Percentiles rank a stretch among this genome's conserved stretches.
phyloP scores from a whole-genome alignment of 371 early-diverging fungal genomes.

The Coemansia sp. region DNA sequence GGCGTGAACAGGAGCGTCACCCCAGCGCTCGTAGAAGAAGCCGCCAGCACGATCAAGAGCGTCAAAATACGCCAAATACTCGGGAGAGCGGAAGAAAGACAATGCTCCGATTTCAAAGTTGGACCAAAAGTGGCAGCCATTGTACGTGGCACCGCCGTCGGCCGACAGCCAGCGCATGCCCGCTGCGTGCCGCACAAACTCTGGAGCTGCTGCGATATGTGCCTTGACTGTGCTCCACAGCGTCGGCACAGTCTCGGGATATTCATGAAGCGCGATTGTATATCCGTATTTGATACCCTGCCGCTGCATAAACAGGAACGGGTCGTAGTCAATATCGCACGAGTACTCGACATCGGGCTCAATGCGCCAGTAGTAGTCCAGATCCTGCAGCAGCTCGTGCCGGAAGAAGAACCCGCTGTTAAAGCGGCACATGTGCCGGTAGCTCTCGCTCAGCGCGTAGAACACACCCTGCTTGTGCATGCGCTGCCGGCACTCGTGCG shows the following conservation, averaged over 20 bases:
- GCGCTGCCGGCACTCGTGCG: slow-evolving; percentile 40
- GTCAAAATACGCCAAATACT: slow-evolving; percentile 76
- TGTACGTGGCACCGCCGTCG: slow-evolving; percentile 59
- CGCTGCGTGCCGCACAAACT: slow-evolving; percentile 31
- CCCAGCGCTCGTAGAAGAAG: slow-evolving; percentile 96
- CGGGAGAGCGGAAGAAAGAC: slow-evolving; percentile 51
- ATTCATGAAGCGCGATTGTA: slow-evolving; percentile 74
- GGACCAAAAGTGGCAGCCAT: slow-evolving; percentile 93
- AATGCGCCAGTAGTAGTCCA: slow-evolving; percentile 87
- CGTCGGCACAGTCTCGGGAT: slow-evolving; percentile 68
- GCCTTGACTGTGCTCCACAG: slow-evolving; percentile 64
- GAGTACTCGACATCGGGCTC: slow-evolving; percentile 81
- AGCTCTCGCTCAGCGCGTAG: slow-evolving; percentile 60
- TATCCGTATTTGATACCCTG: slow-evolving; percentile 62
- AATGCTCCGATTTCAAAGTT: slow-evolving; percentile 94
- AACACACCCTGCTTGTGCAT: slow-evolving; percentile 37
- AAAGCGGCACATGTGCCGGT: slow-evolving; percentile 65
- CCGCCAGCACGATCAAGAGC: slow-evolving; percentile 82
- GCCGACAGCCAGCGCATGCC: slow-evolving; percentile 55
- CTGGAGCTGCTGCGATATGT: slow-evolving; percentile 52
- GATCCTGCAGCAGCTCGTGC: slow-evolving; percentile 65
- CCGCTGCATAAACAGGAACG: slow-evolving; percentile 62
- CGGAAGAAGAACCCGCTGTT: slow-evolving; percentile 77
- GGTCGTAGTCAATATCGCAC: slow-evolving; percentile 77
- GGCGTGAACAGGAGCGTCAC: slow-evolving; percentile 93